Evolutionary conservation across 768 basidiomycete genomes (phyloP).

Genomic region (Dioszegia hungarica): DNA sequence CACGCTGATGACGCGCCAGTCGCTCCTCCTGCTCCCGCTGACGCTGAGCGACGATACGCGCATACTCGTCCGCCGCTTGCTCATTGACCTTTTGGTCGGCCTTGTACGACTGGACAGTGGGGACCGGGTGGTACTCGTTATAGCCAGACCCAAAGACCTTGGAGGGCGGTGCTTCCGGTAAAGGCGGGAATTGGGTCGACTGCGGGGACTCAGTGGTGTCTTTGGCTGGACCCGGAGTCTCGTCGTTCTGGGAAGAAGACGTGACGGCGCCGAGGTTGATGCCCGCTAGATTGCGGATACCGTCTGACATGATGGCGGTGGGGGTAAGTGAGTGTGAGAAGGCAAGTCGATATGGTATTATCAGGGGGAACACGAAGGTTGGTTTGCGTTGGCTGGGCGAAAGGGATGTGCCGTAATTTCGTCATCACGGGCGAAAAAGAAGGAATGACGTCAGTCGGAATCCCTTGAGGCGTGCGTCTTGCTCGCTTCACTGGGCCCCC

Average conservation of each 20-base stretch:
- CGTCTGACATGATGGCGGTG: not conserved
- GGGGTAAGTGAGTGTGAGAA: not conserved
- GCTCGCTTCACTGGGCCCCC: too few relatives aligned
- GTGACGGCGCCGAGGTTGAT: not conserved
- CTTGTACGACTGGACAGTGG: conserved; percentile 48
- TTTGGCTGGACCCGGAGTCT: too few relatives aligned
- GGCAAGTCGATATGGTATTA: not conserved
- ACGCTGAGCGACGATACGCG: conserved; percentile 24
- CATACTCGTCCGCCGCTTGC: conserved; percentile 39
- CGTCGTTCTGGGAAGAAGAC: not conserved
- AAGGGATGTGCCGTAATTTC: too few relatives aligned
- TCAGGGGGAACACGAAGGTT: too few relatives aligned
- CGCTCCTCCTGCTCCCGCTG: conserved; percentile 23
- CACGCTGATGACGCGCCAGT: not conserved
- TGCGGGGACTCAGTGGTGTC: not conserved
- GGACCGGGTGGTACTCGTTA: conserved; percentile 41
- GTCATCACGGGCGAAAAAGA: too few relatives aligned
- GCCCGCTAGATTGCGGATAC: conserved; percentile 1
- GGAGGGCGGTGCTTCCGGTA: conserved; percentile 44
- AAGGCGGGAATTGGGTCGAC: conserved; percentile 25
- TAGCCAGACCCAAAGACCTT: conserved; percentile 40
- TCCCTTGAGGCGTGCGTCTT: too few relatives aligned
- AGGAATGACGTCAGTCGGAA: too few relatives aligned
- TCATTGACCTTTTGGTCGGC: conserved; percentile 31
- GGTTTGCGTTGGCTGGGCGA: too few relatives aligned